Conservation (phyloP, 1,284 basidiomycete species). For the Waitea zeae region DNA sequence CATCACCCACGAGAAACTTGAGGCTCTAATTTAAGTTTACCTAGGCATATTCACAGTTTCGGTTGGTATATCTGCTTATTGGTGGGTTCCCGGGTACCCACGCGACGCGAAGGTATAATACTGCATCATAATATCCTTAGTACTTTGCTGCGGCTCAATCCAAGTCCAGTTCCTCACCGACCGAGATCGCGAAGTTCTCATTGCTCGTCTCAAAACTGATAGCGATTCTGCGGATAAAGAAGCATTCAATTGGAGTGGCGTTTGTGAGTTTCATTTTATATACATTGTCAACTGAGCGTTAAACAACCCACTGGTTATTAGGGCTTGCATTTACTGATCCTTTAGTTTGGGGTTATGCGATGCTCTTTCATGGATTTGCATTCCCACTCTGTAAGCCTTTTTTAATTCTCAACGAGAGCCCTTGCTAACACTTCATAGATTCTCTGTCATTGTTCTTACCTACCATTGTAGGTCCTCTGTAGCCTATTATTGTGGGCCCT, state of each 20-base stretch:
- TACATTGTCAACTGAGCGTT: not conserved
- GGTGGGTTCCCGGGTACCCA: constrained; percentile 23
- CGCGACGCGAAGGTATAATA: not conserved
- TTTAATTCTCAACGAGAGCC: constrained; percentile 37
- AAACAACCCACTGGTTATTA: too few relatives aligned
- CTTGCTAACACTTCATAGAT: not conserved
- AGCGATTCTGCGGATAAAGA: constrained; percentile 34
- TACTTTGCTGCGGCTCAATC: not conserved
- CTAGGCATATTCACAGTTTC: constrained; percentile 36
- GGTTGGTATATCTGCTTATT: constrained; percentile 30
- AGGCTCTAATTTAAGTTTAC: too few relatives aligned
- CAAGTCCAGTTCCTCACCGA: constrained; percentile 26
- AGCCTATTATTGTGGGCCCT: not conserved
- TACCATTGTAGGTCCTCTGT: constrained; percentile 21
- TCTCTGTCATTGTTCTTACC: constrained; percentile 17
- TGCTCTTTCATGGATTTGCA: constrained; percentile 50
- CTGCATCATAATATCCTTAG: not conserved
- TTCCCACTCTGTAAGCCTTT: constrained; percentile 34
- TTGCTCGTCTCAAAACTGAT: constrained; percentile 28
- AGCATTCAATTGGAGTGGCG: constrained; percentile 24
- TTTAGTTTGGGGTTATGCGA: constrained; percentile 44
- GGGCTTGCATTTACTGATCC: constrained; percentile 37
- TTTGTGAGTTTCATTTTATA: not conserved
- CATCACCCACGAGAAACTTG: not conserved
- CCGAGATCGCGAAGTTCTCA: constrained; percentile 21